Conservation (phyloP, 1,284 basidiomycete genomes). For the Melampsora occidentalis region DNA sequence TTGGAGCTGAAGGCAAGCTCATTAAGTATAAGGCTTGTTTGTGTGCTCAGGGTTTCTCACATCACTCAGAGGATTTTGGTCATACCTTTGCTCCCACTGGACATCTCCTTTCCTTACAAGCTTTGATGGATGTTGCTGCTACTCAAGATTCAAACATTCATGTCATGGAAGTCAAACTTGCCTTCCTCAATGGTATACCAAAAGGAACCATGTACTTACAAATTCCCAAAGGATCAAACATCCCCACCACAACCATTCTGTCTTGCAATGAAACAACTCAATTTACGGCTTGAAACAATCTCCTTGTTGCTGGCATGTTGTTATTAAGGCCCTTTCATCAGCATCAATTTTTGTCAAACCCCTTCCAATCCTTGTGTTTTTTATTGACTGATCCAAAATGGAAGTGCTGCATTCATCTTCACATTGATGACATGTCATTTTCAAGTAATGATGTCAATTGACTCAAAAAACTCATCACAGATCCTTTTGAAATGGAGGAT, state of each 20-base stretch:
- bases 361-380: conserved; percentile 14
- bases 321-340: not conserved
- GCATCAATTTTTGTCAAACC: not conserved
- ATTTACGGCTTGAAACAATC: conserved; percentile 28
- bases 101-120: no score
- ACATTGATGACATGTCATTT: not conserved
- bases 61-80: no score
- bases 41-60: no score
- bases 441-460: not conserved
- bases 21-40: no score
- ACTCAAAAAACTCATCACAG: not conserved
- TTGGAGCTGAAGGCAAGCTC: no score
- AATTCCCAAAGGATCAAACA: not conserved
- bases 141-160: no score
- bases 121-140: no score
- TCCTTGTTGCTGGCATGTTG: conserved; percentile 8
- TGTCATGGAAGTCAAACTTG: not conserved
- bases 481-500: not conserved
- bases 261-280: conserved; percentile 6
- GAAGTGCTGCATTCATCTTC: no score
- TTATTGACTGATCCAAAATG: not conserved
- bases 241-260: not conserved
- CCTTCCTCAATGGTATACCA: not conserved
- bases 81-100: no score
- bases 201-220: not conserved